phyloP scores from a whole-genome alignment of 2,329 filamentous ascomycete genomes.

The Sarocladiaceae sp. region DNA sequence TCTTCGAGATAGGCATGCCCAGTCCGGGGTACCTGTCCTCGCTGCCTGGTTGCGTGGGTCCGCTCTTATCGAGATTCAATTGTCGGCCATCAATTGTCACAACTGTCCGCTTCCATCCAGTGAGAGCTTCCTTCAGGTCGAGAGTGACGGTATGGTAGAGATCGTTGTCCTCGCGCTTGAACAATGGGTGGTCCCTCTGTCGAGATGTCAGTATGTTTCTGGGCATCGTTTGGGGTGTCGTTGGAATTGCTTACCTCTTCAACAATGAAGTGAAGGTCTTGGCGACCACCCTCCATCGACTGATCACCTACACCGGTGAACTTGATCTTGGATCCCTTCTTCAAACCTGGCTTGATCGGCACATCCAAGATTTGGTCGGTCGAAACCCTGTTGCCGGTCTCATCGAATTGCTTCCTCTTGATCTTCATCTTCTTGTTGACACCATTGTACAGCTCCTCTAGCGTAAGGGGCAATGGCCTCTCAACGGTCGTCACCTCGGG shows the following conservation, averaged over 20 bases:
- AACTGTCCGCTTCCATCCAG: conserved; percentile 89
- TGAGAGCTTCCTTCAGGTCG: conserved; percentile 87
- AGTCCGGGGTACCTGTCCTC: conserved; percentile 76
- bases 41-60: conserved; percentile 81
- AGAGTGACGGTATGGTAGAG: conserved; percentile 75
- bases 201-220: conserved; percentile 32
- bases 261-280: conserved; percentile 92
- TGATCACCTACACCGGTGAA: conserved; percentile 97
- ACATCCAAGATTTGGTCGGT: conserved; percentile 92
- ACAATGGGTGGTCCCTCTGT: conserved; percentile 82
- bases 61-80: conserved; percentile 71
- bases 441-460: conserved; percentile 87
- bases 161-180: conserved; percentile 84
- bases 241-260: conserved; percentile 66
- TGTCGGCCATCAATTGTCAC: conserved; percentile 90
- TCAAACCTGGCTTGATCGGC: conserved; percentile 91
- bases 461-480: conserved; percentile 70
- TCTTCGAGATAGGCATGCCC: conserved; percentile 96
- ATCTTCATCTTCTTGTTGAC: conserved; percentile 97
- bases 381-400: conserved; percentile 71
- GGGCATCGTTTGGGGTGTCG: no score
- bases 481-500: conserved; percentile 91
- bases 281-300: conserved; percentile 81
- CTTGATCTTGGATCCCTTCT: conserved; percentile 97
- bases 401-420: conserved; percentile 92